Evolutionary conservation across 2,329 filamentous ascomycete species (phyloP).

Genomic region (Colletotrichum abscissum): DNA sequence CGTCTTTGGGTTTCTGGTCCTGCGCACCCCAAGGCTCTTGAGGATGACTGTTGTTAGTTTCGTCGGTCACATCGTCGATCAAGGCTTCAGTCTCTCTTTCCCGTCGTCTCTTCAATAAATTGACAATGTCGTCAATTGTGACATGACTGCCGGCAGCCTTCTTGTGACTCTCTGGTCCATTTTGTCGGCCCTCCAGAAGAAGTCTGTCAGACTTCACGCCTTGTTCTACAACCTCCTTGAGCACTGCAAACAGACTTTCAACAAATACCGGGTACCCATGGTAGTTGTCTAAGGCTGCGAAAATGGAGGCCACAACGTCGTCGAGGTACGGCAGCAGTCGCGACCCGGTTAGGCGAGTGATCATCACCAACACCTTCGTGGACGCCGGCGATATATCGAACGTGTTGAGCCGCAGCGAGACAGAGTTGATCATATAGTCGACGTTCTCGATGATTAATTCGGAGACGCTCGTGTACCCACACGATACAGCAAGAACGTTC

Average conservation of each 20-base stretch:
- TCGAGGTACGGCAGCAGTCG: conserved; percentile 88
- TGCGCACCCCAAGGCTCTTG: conserved; percentile 45
- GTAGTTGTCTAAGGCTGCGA: conserved; percentile 92
- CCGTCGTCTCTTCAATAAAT: conserved; percentile 61
- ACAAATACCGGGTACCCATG: conserved; percentile 92
- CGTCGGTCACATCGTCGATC: conserved; percentile 49
- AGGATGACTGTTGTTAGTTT: conserved; percentile 45
- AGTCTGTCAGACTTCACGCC: conserved; percentile 71
- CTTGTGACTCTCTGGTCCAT: conserved; percentile 52
- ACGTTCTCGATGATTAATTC: conserved; percentile 89
- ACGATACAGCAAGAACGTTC: conserved; percentile 81
- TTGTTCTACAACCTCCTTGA: conserved; percentile 86
- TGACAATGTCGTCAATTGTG: conserved; percentile 58
- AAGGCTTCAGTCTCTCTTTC: conserved; percentile 43
- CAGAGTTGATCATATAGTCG: conserved; percentile 95
- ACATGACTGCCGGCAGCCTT: conserved; percentile 47
- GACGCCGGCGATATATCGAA: conserved; percentile 93
- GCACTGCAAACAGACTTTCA: conserved; percentile 83
- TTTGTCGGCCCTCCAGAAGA: conserved; percentile 55
- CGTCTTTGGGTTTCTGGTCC: conserved; percentile 14
- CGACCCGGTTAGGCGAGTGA: conserved; percentile 88
- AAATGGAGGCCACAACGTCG: conserved; percentile 90
- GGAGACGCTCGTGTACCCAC: conserved; percentile 79
- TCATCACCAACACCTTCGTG: conserved; percentile 92
- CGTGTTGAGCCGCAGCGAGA: conserved; percentile 88